These are phyloP conservation scores for Sclerotinia borealis DNA, from an alignment of 2,329 filamentous ascomycete species.

Conservation along the genomic window DNA sequence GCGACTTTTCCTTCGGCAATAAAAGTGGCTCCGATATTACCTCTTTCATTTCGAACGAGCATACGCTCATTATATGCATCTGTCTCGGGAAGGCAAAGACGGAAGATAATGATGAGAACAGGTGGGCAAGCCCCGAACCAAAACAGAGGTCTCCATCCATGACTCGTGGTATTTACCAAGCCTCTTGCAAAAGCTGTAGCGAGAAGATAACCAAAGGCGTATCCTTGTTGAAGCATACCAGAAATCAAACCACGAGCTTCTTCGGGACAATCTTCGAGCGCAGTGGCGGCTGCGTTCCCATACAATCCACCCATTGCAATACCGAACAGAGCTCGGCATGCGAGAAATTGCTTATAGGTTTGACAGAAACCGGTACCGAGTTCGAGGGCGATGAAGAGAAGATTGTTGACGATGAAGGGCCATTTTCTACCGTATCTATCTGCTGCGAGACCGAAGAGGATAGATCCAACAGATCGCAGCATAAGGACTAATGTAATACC, in stretches of 20 bases:
- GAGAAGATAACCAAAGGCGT: slow-evolving; percentile 73
- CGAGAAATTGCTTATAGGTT: slow-evolving; percentile 63
- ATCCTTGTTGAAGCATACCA: slow-evolving; percentile 76
- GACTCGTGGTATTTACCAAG: slow-evolving; percentile 67
- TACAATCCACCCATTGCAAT: slow-evolving; percentile 78
- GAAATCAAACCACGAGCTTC: slow-evolving; percentile 68
- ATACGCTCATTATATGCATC: slow-evolving; percentile 63
- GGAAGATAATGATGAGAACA: slow-evolving; percentile 72
- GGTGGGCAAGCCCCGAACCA: slow-evolving; percentile 86
- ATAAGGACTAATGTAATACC: slow-evolving; percentile 72
- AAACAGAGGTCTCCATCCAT: slow-evolving; percentile 79
- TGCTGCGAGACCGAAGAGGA: slow-evolving; percentile 68
- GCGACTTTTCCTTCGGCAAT: slow-evolving; percentile 72
- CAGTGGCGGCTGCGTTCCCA: slow-evolving; percentile 73
- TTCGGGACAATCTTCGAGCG: slow-evolving; percentile 53
- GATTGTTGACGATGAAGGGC: slow-evolving; percentile 71
- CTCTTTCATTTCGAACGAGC: slow-evolving; percentile 52
- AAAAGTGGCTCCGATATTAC: slow-evolving; percentile 61
- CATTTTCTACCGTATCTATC: slow-evolving; percentile 78
- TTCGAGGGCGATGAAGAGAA: slow-evolving; percentile 66
- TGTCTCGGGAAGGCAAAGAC: slow-evolving; percentile 74
- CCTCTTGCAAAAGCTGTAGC: slow-evolving; percentile 63
- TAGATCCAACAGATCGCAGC: slow-evolving; percentile 68
- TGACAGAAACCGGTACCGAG: slow-evolving; percentile 66
- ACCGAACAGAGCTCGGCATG: slow-evolving; percentile 69